These are phyloP conservation scores for Fusarium protoensiforme DNA, from an alignment of 2,329 filamentous ascomycete genomes.

Conservation along the genomic window DNA sequence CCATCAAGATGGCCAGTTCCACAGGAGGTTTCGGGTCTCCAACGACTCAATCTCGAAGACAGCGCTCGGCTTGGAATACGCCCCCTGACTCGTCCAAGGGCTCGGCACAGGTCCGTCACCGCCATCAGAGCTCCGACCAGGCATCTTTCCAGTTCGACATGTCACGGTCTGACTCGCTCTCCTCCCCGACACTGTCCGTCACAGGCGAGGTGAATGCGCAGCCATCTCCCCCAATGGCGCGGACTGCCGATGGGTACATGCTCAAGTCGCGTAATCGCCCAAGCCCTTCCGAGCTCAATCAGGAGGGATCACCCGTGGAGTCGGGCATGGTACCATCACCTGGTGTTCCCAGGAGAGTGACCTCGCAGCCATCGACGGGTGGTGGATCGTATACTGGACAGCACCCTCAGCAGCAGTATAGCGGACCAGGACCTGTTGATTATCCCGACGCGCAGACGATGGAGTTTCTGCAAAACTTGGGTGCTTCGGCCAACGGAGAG, in stretches of 20 bases:
- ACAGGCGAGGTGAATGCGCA: slow-evolving; percentile 50
- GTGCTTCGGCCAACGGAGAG: slow-evolving; percentile 46
- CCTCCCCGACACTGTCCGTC: slow-evolving; percentile 54
- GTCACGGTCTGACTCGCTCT: slow-evolving; percentile 52
- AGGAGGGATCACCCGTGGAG: slow-evolving; percentile 50
- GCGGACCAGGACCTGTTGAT: slow-evolving; percentile 49
- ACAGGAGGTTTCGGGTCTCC: slow-evolving; percentile 79
- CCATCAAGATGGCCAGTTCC: slow-evolving; percentile 92
- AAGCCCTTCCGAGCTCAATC: slow-evolving; percentile 47
- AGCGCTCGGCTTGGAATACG: slow-evolving; percentile 46
- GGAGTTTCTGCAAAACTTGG: slow-evolving; percentile 65
- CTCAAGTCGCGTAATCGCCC: slow-evolving; percentile 44
- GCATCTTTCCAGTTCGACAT: slow-evolving; percentile 51
- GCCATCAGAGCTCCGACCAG: slow-evolving; percentile 46
- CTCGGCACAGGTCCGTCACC: slow-evolving; percentile 39
- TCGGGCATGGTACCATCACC: slow-evolving; percentile 60
- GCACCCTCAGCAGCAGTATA: slow-evolving; percentile 45
- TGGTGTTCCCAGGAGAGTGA: slow-evolving; percentile 50
- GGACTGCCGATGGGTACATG: slow-evolving; percentile 47
- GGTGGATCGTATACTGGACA: slow-evolving; percentile 47
- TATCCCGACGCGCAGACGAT: slow-evolving; percentile 63
- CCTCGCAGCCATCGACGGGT: slow-evolving; percentile 47
- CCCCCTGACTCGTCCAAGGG: slow-evolving; percentile 41
- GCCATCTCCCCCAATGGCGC: slow-evolving; percentile 53
- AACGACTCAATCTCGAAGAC: slow-evolving; percentile 41